phyloP scores from a whole-genome alignment of 352 stramenopile species.

The Aphanomyces stellatus region DNA sequence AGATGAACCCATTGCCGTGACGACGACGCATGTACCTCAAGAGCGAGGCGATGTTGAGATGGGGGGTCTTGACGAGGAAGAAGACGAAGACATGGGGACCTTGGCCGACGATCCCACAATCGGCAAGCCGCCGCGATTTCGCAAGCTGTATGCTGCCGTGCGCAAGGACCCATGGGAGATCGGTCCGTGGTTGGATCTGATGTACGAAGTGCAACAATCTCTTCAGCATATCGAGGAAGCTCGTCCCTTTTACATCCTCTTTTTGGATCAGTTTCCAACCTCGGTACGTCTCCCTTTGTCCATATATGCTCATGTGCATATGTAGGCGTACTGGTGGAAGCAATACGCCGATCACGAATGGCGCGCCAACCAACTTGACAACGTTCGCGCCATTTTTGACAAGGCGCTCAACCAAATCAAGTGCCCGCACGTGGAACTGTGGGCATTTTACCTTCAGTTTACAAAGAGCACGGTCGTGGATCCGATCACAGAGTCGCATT shows the following conservation, averaged over 20 bases:
- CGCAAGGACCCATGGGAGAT: conserved; percentile 57
- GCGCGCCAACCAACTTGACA: conserved; percentile 75
- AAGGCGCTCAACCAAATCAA: conserved; percentile 81
- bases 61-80: conserved; percentile 72
- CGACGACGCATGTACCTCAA: conserved; percentile 31
- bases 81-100: conserved; percentile 66
- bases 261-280: conserved; percentile 58
- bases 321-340: conserved; percentile 75
- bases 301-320: background rate
- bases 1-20: conserved; percentile 70
- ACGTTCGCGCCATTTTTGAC: conserved; percentile 82
- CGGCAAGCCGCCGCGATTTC: conserved; percentile 50
- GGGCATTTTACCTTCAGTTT: conserved; percentile 83
- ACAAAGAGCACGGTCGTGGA: conserved; percentile 79
- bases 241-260: conserved; percentile 67
- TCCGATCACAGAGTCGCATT: conserved; percentile 51
- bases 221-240: conserved; percentile 47
- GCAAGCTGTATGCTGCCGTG: conserved; percentile 41
- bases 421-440: conserved; percentile 75
- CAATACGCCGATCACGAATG: conserved; percentile 80
- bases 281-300: conserved; percentile 26
- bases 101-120: conserved; percentile 29
- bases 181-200: conserved; percentile 67
- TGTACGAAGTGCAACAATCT: conserved; percentile 60
- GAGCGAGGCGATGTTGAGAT: conserved; percentile 21